Base-by-base conservation (phyloP, 2,329 filamentous ascomycete genomes). In the Elsinoe arachidis region DNA sequence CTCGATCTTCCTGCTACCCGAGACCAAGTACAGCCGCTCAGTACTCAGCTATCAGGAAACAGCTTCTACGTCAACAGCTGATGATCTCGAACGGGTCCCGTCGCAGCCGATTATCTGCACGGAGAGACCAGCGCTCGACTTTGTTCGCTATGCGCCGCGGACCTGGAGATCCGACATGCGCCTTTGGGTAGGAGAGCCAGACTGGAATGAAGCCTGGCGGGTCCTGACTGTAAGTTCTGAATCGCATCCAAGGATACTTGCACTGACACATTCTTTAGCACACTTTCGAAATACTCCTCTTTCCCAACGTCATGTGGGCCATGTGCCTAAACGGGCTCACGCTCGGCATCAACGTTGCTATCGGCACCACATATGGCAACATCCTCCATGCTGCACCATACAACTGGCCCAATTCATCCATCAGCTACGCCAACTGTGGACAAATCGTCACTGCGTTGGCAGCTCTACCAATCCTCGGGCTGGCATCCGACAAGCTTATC, bases 291-390 rank as follows among this genome's bases (percentile, higher is more conserved):
- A 56, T 64, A 19, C 37, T 65, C 23, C 52, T 64, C 21, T 76
- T 74, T 56, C 74, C 73, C 15, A 72, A 74, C 33, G 70, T 76
- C 14, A 63, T 75, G 33, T 76, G 72, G 72, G 70, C 71, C 2
- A 62, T 75, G 12, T 64, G 66, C 5, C 58, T 75, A 1, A 75
- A 75, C 54, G 71, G 72, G 0, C 60, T 72, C 4, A 71, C 69
- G 1, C 64, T 74, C 2, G 74, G 74, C 1, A 67, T 70, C 49
- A 74, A 75, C 58, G 70, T 76, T 19, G 72, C 71, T n/a, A 69
- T 76, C 15, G 70, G 69, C 5, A 74, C 72, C 1, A 75, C 73
- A 0, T 76, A 74, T 58, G 67, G 69, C 17, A 66, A 56, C 9
- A 70, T 75, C 35, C 53, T 75, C 15, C 64, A 67, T 2, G 60